A percentile compares a stretch with the other conserved stretches of the same genome.
Conservation (phyloP, 2,329 filamentous ascomycete species). For the Sarocladium kiliense region DNA sequence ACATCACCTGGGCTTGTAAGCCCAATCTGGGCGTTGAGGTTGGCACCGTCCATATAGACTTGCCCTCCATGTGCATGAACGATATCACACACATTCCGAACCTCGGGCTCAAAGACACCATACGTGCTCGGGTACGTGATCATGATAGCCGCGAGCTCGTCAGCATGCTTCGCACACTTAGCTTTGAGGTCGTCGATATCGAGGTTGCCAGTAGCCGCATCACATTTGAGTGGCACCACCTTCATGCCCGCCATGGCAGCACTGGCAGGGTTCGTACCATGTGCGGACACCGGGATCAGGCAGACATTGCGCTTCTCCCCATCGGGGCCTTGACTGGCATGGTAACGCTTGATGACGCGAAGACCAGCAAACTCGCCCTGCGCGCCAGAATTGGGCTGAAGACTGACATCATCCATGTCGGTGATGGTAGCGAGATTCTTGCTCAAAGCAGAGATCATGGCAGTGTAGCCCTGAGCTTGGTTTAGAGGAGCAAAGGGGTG, state of each 20-base stretch:
- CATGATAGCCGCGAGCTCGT: constrained; percentile 89
- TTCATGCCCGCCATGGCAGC: constrained; percentile 95
- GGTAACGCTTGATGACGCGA: constrained; percentile 77
- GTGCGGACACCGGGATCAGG: constrained; percentile 89
- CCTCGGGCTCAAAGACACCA: constrained; percentile 86
- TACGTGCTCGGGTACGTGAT: constrained; percentile 94
- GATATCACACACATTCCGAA: constrained; percentile 78
- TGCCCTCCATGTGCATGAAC: constrained; percentile 86
- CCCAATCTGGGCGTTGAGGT: constrained; percentile 97
- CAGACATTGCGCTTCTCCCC: constrained; percentile 80
- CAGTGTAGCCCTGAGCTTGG: constrained; percentile 62
- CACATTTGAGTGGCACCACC: constrained; percentile 87
- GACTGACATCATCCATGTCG: constrained; percentile 80
- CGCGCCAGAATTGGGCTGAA: constrained; percentile 93
- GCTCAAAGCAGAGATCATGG: constrained; percentile 68
- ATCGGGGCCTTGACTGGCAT: constrained; percentile 31
- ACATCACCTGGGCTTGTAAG: constrained; percentile 93
- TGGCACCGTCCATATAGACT: constrained; percentile 98
- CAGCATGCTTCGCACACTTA: constrained; percentile 84
- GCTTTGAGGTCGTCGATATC: constrained; percentile 79
- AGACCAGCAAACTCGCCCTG: constrained; percentile 93
- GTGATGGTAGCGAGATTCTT: constrained; percentile 76
- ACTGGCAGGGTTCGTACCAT: constrained; percentile 92
- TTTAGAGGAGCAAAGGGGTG: constrained; percentile 72
- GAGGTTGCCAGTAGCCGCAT: constrained; percentile 79